A percentile compares a stretch with the other conserved stretches of the same genome.
These are phyloP conservation scores for Pseudogymnoascus sp. DNA, from an alignment of 2,329 filamentous ascomycete genomes.

Conservation along the genomic window DNA sequence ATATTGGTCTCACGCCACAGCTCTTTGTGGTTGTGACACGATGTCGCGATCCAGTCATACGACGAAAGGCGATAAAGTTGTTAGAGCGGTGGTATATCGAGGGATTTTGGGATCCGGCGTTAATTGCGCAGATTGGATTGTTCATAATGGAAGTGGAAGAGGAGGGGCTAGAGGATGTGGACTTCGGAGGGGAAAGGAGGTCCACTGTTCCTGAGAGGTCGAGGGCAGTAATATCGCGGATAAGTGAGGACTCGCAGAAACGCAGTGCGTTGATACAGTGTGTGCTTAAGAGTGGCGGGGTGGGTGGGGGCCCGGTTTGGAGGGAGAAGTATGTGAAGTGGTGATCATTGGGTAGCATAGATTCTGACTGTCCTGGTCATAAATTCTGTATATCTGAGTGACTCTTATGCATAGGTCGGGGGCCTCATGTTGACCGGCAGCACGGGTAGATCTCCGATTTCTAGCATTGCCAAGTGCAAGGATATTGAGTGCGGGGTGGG, in stretches of 20 bases:
- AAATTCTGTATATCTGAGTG: neutral
- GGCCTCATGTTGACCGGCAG: neutral
- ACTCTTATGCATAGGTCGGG: neutral
- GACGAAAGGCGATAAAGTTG: conserved; percentile 18
- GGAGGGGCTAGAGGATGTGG: conserved; percentile 13
- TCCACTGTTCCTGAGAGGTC: neutral
- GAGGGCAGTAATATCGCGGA: conserved; percentile 5
- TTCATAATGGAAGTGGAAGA: conserved; percentile 22
- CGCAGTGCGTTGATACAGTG: neutral
- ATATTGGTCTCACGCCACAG: conserved; percentile 19
- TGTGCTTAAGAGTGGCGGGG: conserved; percentile 5
- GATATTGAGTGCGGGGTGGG: neutral
- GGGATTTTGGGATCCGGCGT: conserved; percentile 15
- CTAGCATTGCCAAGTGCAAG: neutral
- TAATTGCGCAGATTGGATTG: conserved; percentile 15
- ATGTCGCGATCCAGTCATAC: conserved; percentile 19
- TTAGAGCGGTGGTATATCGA: conserved; percentile 16
- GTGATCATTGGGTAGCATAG: neutral
- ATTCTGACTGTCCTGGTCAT: no score
- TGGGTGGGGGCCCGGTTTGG: conserved; percentile 4
- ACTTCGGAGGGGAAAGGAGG: neutral
- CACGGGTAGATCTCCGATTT: neutral
- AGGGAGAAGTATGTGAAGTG: neutral
- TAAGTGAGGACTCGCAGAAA: conserved; percentile 5
- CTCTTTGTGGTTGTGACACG: conserved; percentile 14